These are phyloP conservation scores for Ettlia oleoabundans DNA, from an alignment of 139 green algal genomes.

Conservation along the genomic window DNA sequence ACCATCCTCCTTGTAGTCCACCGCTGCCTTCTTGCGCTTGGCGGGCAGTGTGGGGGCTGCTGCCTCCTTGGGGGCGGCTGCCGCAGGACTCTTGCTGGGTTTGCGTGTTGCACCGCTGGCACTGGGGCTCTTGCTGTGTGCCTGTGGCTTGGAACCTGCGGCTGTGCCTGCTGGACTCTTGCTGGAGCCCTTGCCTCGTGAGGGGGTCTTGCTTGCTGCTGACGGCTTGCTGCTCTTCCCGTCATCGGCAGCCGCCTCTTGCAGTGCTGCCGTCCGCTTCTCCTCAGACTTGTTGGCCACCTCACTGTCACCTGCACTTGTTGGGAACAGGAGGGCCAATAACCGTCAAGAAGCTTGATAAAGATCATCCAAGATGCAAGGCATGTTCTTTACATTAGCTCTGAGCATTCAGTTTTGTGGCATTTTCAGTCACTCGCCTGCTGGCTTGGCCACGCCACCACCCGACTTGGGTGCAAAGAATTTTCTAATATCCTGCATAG, in stretches of 20 bases:
- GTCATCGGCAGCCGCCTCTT: not conserved
- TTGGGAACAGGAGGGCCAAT: too few species aligned
- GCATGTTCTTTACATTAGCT: too few species aligned
- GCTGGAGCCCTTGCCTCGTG: conserved; percentile 1
- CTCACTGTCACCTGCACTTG: too few species aligned
- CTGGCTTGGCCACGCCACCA: not conserved
- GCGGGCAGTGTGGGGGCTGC: not conserved
- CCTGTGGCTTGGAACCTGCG: not conserved
- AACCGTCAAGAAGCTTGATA: too few species aligned
- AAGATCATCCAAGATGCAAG: too few species aligned
- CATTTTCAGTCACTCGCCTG: not conserved
- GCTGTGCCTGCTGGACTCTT: not conserved
- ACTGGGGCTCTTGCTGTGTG: not conserved
- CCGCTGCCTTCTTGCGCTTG: not conserved
- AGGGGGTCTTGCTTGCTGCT: conserved; percentile 1
- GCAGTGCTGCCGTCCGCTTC: not conserved
- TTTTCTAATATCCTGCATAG: conserved; percentile 18
- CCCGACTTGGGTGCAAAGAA: conserved; percentile 15
- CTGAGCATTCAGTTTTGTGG: not conserved
- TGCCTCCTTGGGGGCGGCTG: not conserved
- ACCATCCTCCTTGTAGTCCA: not conserved
- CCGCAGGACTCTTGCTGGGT: too few species aligned
- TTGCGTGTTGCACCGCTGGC: too few species aligned
- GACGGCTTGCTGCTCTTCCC: not conserved
- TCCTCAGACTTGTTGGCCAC: not conserved